Base-by-base conservation (phyloP, 2,329 filamentous ascomycete genomes). In the Epichloe sp. region DNA sequence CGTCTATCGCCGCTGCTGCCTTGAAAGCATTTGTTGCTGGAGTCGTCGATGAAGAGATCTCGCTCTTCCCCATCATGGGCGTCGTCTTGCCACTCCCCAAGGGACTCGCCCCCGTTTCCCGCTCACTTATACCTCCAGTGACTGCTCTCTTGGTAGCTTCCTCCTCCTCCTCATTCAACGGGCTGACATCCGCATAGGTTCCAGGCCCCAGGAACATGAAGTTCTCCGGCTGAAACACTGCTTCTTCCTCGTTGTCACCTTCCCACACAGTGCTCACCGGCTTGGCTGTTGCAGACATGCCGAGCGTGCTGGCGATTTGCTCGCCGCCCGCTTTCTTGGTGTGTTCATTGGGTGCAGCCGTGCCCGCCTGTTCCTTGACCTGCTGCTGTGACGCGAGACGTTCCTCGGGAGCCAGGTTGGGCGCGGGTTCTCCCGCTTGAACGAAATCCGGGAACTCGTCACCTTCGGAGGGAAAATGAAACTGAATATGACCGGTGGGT, bases 391-490 rank as follows among this genome's bases (percentile, higher is more conserved):
- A 76, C 56, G 73, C 73, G 17, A 77, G 69, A 48, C 65, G 69
- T 57, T 78, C 75, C 55, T 78, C 75, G n/a, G 76, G 76, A 0
- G 70, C 67, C 1, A 78, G 65, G 26, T 65, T 64, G 2, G 69
- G 66, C 1, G 59, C 63, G 0, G 69, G 66, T 11, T 64, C 59
- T 23, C 61, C 61, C 17, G 65, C 63, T 52, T 70, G 68, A 54
- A 75, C 59, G 56, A 70, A 76, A 57, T 77, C 73, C 45, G 77
- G 76, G 49, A 75, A 81, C 63, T 80, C 78, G 57, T 81, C 78
- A 55, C 77, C 78, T 5, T 73, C 70, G 43, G 69, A 70, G 5
- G 78, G 78, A 55, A 80, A 81, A 53, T 74, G 73, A 58, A 73
- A 81, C 60, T 80, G 78, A 15, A 73, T 63, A 37, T 73, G 65